Conservation (phyloP, 768 basidiomycete genomes). For the Xanthoconium stramineum region DNA sequence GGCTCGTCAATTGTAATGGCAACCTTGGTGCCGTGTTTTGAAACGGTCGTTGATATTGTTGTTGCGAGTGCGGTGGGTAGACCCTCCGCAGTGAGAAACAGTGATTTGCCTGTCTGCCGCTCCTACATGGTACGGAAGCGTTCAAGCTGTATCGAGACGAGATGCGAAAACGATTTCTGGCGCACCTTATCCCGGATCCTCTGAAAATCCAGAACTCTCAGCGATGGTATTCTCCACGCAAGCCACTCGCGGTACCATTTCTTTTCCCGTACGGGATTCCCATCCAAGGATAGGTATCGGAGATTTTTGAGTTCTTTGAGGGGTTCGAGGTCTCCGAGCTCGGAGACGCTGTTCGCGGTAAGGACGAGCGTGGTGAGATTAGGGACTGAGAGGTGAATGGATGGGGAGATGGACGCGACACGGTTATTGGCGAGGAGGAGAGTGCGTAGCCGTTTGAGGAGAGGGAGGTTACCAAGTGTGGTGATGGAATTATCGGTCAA, state of each 20-base stretch:
- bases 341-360: conserved; percentile 75
- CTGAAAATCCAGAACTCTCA: conserved; percentile 94
- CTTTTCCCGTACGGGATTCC: conserved; percentile 84
- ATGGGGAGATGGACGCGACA: conserved; percentile 76
- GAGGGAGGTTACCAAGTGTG: conserved; percentile 79
- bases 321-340: conserved; percentile 83
- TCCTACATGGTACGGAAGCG: conserved; percentile 51
- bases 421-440: conserved; percentile 90
- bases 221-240: conserved; percentile 79
- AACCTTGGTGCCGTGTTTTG: conserved; percentile 60
- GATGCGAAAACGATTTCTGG: conserved; percentile 32
- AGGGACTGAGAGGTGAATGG: conserved; percentile 78
- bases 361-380: conserved; percentile 82
- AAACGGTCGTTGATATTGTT: conserved; percentile 69
- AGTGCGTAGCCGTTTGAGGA: conserved; percentile 79
- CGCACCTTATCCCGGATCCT: conserved; percentile 92
- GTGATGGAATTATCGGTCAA: conserved; percentile 88
- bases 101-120: conserved; percentile 64
- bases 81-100: conserved; percentile 81
- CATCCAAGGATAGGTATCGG: conserved; percentile 72
- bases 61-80: conserved; percentile 79
- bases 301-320: conserved; percentile 72
- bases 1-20: conserved; percentile 75
- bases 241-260: conserved; percentile 98
- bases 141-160: conserved; percentile 26